Base-by-base conservation (phyloP, 2,329 filamentous ascomycete species). In the Podosphaera leucotricha region DNA sequence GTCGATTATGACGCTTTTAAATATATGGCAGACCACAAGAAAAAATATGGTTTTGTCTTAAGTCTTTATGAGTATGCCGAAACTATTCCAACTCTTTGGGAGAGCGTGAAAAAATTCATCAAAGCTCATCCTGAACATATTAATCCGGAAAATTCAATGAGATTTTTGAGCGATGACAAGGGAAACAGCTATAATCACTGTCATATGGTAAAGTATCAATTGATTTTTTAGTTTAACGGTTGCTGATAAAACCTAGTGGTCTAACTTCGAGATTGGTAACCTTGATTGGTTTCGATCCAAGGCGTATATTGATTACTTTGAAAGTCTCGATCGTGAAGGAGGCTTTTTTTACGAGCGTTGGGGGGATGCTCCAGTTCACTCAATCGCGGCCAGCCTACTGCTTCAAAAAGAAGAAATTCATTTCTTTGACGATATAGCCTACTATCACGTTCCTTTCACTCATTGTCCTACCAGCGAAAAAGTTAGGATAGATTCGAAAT, bases 291-390 rank as follows among this genome's bases (percentile, higher is more conserved):
- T 98, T 44, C 79, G 90, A 51, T 90, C 83, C 51, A 68, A 86
- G 59, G 71, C 81, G 19, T 98, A 98, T 64, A 64, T 78, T 38
- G 87, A 95, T 62, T 98, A 76, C 66, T 98, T 98, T 57, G 74
- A 86, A 43, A 71, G 75, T 5, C 74, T 98, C 24, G 90, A 98
- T 62, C 66, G 73, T 53, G 85, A 92, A 44, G 90, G 90, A 50
- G 90, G 90, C 49, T 98, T 98, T 72, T 95, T 94, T 69, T 95
- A 95, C 61, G 90, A 98, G 64, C 79, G 87, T 55, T 98, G 87
- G 87, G 87, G 87, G 47, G 87, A 98, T 62, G 90, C 90, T 5
- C 90, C 90, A 0, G 84, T 98, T 5, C 90, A 98, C 65, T 94
- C 87, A n/a, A 94, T 98, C 53, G 90, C 83, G 13, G 90, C 90